phyloP scores from a whole-genome alignment of 2,329 filamentous ascomycete genomes.

The Arachnomyces sp. region DNA sequence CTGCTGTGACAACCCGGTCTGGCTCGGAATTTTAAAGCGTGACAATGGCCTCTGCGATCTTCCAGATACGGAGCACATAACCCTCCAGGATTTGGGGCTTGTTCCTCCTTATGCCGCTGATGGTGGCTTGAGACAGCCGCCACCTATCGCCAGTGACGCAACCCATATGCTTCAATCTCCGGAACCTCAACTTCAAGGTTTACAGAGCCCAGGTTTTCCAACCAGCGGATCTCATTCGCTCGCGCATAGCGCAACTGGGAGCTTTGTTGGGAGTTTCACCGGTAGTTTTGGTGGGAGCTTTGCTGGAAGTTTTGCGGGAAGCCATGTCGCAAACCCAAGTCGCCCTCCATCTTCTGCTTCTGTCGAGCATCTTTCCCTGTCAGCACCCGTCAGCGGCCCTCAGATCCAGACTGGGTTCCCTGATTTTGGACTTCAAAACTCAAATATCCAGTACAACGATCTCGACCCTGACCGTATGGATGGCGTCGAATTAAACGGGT shows the following conservation, averaged over 20 bases:
- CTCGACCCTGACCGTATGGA: conserved; percentile 24
- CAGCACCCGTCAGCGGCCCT: conserved; percentile 23
- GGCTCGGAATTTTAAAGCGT: conserved; percentile 38
- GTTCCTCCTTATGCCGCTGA: conserved; percentile 35
- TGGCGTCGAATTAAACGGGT: conserved; percentile 17
- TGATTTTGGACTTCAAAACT: conserved; percentile 27
- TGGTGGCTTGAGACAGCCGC: conserved; percentile 26
- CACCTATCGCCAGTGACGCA: conserved; percentile 23
- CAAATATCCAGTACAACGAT: conserved; percentile 28
- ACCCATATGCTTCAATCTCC: conserved; percentile 13
- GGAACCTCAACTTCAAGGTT: conserved; percentile 19
- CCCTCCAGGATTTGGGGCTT: conserved; percentile 32
- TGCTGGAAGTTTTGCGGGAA: conserved; percentile 24
- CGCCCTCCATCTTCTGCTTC: conserved; percentile 21
- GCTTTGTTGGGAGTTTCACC: conserved; percentile 22
- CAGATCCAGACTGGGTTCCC: conserved; percentile 33
- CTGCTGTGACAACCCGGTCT: conserved; percentile 39
- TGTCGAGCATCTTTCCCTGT: conserved; percentile 27
- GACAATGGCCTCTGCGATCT: conserved; percentile 30
- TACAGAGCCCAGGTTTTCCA: conserved; percentile 25
- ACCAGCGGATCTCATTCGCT: conserved; percentile 27
- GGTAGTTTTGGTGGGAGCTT: conserved; percentile 14
- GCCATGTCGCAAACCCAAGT: conserved; percentile 19
- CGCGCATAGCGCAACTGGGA: conserved; percentile 27
- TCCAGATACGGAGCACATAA: conserved; percentile 25